These are phyloP conservation scores for Leonotis leonurus DNA, from an alignment of 257 asterid genomes.

Conservation along the genomic window DNA sequence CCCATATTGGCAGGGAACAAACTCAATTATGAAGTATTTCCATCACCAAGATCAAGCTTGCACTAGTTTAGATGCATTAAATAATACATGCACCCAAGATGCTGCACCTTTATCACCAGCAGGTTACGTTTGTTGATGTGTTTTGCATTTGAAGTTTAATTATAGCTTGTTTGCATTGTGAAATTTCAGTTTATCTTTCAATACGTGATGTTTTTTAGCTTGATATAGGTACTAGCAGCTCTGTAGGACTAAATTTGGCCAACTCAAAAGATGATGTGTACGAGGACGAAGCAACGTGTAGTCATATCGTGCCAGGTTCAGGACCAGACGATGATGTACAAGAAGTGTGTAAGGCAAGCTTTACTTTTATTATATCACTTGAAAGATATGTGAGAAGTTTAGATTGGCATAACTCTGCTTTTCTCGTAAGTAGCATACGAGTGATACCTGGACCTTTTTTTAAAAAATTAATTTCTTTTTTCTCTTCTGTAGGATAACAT, in stretches of 20 bases:
- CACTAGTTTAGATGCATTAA: slow-evolving; percentile 27
- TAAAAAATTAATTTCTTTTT: background rate
- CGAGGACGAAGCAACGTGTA: slow-evolving; percentile 31
- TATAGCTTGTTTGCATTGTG: slow-evolving; percentile 10
- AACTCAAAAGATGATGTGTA: slow-evolving; percentile 22
- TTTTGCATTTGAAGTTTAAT: slow-evolving; percentile 14
- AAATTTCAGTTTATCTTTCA: slow-evolving; percentile 12
- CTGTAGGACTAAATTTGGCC: slow-evolving; percentile 20
- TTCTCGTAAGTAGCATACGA: slow-evolving; percentile 8
- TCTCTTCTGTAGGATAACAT: slow-evolving; percentile 22
- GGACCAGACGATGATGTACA: slow-evolving; percentile 29
- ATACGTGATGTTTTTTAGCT: background rate
- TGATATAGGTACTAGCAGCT: slow-evolving; percentile 29
- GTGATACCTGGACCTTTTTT: background rate
- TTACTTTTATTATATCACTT: slow-evolving; percentile 5
- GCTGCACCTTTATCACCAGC: slow-evolving; percentile 33
- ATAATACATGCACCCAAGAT: slow-evolving; percentile 30
- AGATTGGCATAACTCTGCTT: background rate
- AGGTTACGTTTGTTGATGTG: slow-evolving; percentile 38
- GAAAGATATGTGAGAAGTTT: background rate
- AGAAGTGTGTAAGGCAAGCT: slow-evolving; percentile 44
- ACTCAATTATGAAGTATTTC: slow-evolving; percentile 72
- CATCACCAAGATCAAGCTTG: slow-evolving; percentile 33
- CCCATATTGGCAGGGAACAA: slow-evolving; percentile 68
- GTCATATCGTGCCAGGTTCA: slow-evolving; percentile 18